A percentile compares a stretch with the other conserved stretches of the same genome.
Conservation (phyloP, 371 early-diverging fungal species). For the Mucor racemosus region DNA sequence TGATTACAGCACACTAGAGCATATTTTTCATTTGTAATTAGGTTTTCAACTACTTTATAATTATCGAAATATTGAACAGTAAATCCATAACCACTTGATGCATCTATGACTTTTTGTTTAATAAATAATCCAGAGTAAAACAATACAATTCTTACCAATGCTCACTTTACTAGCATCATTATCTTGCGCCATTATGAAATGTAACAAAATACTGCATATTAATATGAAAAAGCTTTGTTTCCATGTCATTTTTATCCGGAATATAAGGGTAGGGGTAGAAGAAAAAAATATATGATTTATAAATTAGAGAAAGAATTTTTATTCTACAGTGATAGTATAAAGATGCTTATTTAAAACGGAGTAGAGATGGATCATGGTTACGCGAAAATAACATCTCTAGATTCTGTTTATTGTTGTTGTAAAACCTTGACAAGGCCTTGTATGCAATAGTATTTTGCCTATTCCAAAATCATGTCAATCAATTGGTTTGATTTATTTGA, state of each 20-base stretch:
- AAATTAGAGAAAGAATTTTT: neutral
- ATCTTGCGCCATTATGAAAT: conserved; percentile 1
- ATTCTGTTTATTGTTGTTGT: conserved; percentile 2
- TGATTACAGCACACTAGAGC: conserved; percentile 36
- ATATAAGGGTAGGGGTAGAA: neutral
- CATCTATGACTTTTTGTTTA: conserved; percentile 2
- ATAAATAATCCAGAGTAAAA: neutral
- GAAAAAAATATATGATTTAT: neutral
- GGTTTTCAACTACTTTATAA: conserved; percentile 34
- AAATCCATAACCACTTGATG: conserved; percentile 22
- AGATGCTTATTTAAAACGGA: conserved; percentile 1
- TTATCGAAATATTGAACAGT: conserved; percentile 32
- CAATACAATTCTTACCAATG: conserved; percentile 9
- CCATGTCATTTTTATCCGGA: neutral
- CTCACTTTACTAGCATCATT: conserved; percentile 12
- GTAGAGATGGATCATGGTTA: neutral
- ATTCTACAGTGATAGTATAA: neutral
- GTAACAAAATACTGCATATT: neutral
- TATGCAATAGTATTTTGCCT: conserved; percentile 51
- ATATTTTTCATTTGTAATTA: conserved; percentile 25
- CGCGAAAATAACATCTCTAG: conserved; percentile 3
- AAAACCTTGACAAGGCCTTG: conserved; percentile 34
- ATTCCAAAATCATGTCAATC: neutral
- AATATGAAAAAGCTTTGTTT: conserved; percentile 8
- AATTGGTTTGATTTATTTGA: no score